Base-by-base conservation (phyloP, 2,329 filamentous ascomycete species). In the Nannizziopsis barbatae region DNA sequence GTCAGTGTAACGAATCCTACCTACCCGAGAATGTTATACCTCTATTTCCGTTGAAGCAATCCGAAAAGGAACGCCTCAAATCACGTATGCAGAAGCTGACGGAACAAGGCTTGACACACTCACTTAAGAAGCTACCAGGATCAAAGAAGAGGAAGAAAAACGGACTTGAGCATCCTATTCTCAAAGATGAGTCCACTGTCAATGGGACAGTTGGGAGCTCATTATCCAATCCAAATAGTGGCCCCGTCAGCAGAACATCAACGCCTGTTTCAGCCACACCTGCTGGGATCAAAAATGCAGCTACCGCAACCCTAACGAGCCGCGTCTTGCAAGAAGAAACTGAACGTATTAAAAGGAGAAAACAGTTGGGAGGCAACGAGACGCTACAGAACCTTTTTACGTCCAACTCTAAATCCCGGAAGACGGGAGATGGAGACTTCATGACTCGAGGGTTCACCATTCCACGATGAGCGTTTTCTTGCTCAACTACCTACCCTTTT, bases 261-360 rank as follows among this genome's bases (percentile, higher is more conserved):
- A 70, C 62, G 0, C 55, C 62, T 15, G 63, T 64, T 1, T 53
- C 66, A 5, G 62, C 65, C 71, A 48, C 57, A 20, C 52, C 55
- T 4, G 67, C 74, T 46, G 80, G 83, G 9, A 95, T 96, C 65
- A 95, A 95, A 64, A 94, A 96, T 57, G 73, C 86, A 0, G 77
- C 86, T 48, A 92, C 92, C 0, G 89, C 90, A 0, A 84, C 81
- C 2, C 68, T 98, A 38, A 94, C 90, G 0, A 85, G 84, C 0
- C 88, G 82, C 57, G 89, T 98, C 0, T 65, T 96, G 20, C 83
- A 84, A 18, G 90, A 96, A 59, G 86, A 95, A 63, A 84, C 90
- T 44, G 80, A 84, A 59, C 75, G 77, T 49, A 88, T 87, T 55
- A 95, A 90, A 68, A 73, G 82, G 56, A 74, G 85, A 52, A 94